These are phyloP conservation scores for Phaeophleospora eucalypticola DNA, from an alignment of 2,329 filamentous ascomycete species.

Conservation along the genomic window DNA sequence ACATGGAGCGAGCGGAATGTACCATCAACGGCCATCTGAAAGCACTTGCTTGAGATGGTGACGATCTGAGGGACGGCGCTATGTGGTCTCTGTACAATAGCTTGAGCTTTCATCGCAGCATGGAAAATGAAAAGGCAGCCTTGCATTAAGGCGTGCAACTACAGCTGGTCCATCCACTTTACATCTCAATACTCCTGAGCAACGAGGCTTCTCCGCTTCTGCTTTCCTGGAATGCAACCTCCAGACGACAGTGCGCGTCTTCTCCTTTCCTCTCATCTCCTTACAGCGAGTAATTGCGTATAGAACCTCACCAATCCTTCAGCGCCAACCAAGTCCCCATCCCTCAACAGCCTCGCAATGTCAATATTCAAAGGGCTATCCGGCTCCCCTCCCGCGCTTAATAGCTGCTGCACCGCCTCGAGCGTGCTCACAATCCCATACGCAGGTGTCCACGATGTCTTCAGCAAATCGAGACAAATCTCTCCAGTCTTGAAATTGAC, in stretches of 20 bases:
- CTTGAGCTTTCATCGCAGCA: neutral
- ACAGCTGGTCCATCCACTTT: too few relatives aligned
- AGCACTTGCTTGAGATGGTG: neutral
- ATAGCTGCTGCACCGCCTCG: conserved; percentile 66
- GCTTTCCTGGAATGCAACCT: too few relatives aligned
- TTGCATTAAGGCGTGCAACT: neutral
- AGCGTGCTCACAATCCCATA: conserved; percentile 75
- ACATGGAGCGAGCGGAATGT: neutral
- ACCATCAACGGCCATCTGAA: neutral
- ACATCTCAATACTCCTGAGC: too few relatives aligned
- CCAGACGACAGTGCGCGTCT: too few relatives aligned
- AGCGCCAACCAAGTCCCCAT: conserved; percentile 65
- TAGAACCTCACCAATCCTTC: conserved; percentile 69
- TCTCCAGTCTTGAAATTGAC: conserved; percentile 71
- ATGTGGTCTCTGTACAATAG: neutral
- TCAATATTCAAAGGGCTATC: conserved; percentile 78
- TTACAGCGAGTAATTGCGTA: conserved; percentile 49
- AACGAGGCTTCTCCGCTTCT: too few relatives aligned
- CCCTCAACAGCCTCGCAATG: conserved; percentile 65
- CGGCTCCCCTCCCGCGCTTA: conserved; percentile 58
- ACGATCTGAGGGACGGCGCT: conserved; percentile 1
- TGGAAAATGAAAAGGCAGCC: neutral
- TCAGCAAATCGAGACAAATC: conserved; percentile 87
- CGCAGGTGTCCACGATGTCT: conserved; percentile 72
- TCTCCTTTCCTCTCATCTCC: too few relatives aligned